Percentiles rank a stretch among this genome's conserved stretches.
Conservation (phyloP, 1,139 yeast species). For the Komagataea norvegica region DNA sequence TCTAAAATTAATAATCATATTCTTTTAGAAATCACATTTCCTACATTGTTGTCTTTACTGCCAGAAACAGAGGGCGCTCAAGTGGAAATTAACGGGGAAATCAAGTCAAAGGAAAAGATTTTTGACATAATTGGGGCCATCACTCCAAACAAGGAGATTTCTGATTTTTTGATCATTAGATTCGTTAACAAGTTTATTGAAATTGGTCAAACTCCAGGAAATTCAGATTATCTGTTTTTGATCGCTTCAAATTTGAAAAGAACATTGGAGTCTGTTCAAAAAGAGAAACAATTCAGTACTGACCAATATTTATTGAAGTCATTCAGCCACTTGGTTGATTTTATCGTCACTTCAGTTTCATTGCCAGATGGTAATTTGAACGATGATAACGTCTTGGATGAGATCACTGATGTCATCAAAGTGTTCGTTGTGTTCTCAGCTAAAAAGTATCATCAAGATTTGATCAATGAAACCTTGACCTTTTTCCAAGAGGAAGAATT, state of each 20-base stretch:
- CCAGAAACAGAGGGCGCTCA: conserved; percentile 37
- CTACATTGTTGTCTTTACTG: conserved; percentile 49
- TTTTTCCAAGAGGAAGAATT: conserved; percentile 27
- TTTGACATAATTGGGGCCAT: conserved; percentile 36
- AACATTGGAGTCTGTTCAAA: conserved; percentile 16
- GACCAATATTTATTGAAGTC: conserved; percentile 18
- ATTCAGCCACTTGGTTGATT: conserved; percentile 13
- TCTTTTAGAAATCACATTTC: conserved; percentile 57
- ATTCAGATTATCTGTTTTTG: conserved; percentile 14
- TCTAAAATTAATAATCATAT: conserved; percentile 35
- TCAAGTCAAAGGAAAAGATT: conserved; percentile 32
- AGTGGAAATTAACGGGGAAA: conserved; percentile 23
- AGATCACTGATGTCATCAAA: conserved; percentile 30
- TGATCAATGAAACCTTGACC: conserved; percentile 34
- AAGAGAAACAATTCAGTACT: conserved; percentile 16
- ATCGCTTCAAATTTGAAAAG: conserved; percentile 18
- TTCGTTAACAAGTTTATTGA: conserved; percentile 40
- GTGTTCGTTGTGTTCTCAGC: conserved; percentile 28
- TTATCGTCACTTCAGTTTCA: conserved; percentile 8
- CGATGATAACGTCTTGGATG: conserved; percentile 27
- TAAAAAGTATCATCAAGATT: conserved; percentile 26
- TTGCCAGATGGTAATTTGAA: conserved; percentile 2
- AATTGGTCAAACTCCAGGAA: conserved; percentile 7
- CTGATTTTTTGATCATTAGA: conserved; percentile 48
- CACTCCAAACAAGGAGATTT: conserved; percentile 42